Evolutionary conservation across 23 red algal species (phyloP).

Genomic region (Chondrus crispus): DNA sequence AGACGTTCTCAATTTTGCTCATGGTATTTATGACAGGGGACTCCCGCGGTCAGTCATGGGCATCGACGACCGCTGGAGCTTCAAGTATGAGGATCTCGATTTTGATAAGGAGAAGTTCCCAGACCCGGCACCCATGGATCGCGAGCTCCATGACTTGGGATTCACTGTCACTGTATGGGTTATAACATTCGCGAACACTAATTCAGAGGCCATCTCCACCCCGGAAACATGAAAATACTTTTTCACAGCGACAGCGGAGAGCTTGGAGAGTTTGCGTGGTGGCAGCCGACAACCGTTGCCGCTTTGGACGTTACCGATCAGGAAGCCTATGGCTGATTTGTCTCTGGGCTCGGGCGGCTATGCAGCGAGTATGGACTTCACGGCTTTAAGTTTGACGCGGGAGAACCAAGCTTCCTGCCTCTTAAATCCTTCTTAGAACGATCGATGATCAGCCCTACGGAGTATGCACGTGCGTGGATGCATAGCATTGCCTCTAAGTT

Average conservation of each 20-base stretch:
- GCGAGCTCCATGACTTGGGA: conserved; percentile 73
- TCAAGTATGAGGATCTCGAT: conserved; percentile 72
- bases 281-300: conserved; percentile 78
- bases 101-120: conserved; percentile 91
- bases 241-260: conserved; percentile 26
- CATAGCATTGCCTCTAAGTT: conserved; percentile 55
- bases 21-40: conserved; percentile 53
- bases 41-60: conserved; percentile 79
- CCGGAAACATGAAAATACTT: conserved; percentile 55
- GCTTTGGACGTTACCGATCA: conserved; percentile 72
- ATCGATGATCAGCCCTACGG: conserved; percentile 41
- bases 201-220: conserved; percentile 46
- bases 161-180: conserved; percentile 93
- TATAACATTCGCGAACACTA: conserved; percentile 71
- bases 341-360: conserved; percentile 45
- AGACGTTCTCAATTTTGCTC: conserved; percentile 74
- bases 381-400: conserved; percentile 97
- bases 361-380: conserved; percentile 76
- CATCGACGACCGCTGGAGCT: conserved; percentile 88
- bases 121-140: conserved; percentile 72
- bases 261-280: conserved; percentile 72
- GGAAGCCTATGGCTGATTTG: conserved; percentile 63
- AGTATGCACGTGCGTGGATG: conserved; percentile 81
- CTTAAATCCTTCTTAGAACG: conserved; percentile 34
- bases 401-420: conserved; percentile 87